Evolutionary conservation across 2,329 filamentous ascomycete genomes (phyloP).

Genomic region (Aspergillaceae sp.): DNA sequence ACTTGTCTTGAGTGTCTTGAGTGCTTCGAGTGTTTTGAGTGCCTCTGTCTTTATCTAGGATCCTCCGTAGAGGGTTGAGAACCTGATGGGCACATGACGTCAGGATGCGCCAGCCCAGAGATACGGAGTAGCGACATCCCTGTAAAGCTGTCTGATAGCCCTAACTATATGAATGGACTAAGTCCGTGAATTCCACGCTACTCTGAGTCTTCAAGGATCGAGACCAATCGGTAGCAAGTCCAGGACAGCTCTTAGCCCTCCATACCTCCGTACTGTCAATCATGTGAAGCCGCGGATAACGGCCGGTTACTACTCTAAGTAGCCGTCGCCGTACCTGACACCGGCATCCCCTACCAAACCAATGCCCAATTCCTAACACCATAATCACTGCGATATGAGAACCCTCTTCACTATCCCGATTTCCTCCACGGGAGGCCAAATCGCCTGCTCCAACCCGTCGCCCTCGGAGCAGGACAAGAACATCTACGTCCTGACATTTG

Average conservation of each 20-base stretch:
- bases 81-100: background rate
- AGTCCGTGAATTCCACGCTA: no score
- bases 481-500: conserved; percentile 66
- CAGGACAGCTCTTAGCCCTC: no score
- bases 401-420: conserved; percentile 55
- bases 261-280: background rate
- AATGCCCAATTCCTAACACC: background rate
- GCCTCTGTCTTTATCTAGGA: background rate
- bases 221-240: no score
- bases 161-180: background rate
- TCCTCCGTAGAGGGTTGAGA: background rate
- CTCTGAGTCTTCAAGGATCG: no score
- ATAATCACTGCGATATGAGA: background rate
- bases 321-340: background rate
- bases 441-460: conserved; percentile 55
- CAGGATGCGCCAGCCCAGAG: background rate
- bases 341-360: no score
- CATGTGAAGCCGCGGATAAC: conserved; percentile 12
- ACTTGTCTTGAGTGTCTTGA: background rate
- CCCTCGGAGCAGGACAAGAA: conserved; percentile 29
- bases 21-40: background rate
- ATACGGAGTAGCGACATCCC: background rate
- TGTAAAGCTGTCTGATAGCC: background rate
- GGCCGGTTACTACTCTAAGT: conserved; percentile 1
- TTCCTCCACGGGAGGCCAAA: conserved; percentile 45